Conservation (phyloP, 1,284 basidiomycete genomes). For the Rhodotorula mucilaginosa region DNA sequence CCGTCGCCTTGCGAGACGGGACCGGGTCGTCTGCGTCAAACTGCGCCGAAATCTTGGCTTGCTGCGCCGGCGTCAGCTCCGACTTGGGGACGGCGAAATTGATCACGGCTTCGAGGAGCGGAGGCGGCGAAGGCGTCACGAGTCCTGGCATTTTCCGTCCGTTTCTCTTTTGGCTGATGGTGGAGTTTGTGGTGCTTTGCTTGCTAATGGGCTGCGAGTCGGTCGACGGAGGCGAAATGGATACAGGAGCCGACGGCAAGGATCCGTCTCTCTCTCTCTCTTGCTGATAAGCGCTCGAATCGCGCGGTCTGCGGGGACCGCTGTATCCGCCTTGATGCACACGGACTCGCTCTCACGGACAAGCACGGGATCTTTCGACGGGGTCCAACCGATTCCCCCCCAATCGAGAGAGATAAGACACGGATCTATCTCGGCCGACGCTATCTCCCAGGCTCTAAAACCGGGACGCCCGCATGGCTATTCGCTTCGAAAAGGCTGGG, state of each 20-base stretch:
- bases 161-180: background rate
- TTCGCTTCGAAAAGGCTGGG: no score
- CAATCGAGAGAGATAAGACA: no score
- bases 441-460: no score
- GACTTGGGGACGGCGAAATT: slow-evolving; percentile 42
- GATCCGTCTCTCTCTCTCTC: background rate
- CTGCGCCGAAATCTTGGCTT: slow-evolving; percentile 4
- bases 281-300: background rate
- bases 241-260: background rate
- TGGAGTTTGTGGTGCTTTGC: no score
- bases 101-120: slow-evolving; percentile 39
- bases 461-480: no score
- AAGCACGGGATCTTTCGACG: no score
- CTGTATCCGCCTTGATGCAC: no score
- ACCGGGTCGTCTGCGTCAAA: slow-evolving; percentile 35
- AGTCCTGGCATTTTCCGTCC: slow-evolving; percentile 36
- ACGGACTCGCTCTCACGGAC: no score
- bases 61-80: slow-evolving; percentile 32
- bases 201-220: background rate
- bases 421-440: no score
- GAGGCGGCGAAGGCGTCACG: background rate
- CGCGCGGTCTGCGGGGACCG: no score
- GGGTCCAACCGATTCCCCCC: no score
- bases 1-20: slow-evolving; percentile 39
- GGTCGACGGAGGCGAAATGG: background rate